A percentile compares a stretch with the other conserved stretches of the same genome.
Evolutionary conservation across 1,284 basidiomycete genomes (phyloP).

Genomic region (Erythrobasidium hasegawianum): DNA sequence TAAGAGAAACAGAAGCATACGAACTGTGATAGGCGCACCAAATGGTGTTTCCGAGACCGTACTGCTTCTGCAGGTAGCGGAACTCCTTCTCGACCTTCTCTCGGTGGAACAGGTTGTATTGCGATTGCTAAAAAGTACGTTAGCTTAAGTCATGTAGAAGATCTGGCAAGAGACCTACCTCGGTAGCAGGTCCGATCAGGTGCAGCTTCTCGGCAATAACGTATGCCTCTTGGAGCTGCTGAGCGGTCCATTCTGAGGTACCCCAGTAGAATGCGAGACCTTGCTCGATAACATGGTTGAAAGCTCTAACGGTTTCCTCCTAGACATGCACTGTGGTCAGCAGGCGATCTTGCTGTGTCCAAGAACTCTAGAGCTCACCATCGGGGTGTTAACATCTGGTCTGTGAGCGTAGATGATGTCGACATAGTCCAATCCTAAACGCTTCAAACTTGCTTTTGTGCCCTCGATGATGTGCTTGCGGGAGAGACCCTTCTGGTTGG

Average conservation of each 20-base stretch:
- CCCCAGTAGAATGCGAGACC: slow-evolving; percentile 61
- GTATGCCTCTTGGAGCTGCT: slow-evolving; percentile 67
- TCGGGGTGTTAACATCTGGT: slow-evolving; percentile 54
- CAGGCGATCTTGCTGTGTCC: no score
- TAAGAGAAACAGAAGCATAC: no score
- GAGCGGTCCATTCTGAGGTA: slow-evolving; percentile 74
- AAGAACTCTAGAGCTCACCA: slow-evolving; percentile 47
- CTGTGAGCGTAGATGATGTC: slow-evolving; percentile 60
- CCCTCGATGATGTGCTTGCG: slow-evolving; percentile 57
- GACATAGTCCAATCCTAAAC: slow-evolving; percentile 46
- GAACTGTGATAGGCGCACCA: no score
- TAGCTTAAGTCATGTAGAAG: background rate
- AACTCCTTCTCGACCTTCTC: slow-evolving; percentile 78
- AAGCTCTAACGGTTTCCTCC: slow-evolving; percentile 67
- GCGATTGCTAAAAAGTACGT: slow-evolving; percentile 3
- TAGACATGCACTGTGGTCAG: no score
- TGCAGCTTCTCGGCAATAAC: slow-evolving; percentile 67
- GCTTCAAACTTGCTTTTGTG: slow-evolving; percentile 44
- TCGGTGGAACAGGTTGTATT: slow-evolving; percentile 63
- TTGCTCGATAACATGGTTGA: slow-evolving; percentile 53
- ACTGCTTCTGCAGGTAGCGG: slow-evolving; percentile 58
- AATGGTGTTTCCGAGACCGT: slow-evolving; percentile 64
- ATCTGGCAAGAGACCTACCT: slow-evolving; percentile 46
- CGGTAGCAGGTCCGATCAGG: slow-evolving; percentile 68
- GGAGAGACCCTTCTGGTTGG: slow-evolving; percentile 47